Evolutionary conservation across 169 alveolate species (phyloP), one percentile per base, ranked within the genome.

Genomic region (Cystoisospora suis): DNA sequence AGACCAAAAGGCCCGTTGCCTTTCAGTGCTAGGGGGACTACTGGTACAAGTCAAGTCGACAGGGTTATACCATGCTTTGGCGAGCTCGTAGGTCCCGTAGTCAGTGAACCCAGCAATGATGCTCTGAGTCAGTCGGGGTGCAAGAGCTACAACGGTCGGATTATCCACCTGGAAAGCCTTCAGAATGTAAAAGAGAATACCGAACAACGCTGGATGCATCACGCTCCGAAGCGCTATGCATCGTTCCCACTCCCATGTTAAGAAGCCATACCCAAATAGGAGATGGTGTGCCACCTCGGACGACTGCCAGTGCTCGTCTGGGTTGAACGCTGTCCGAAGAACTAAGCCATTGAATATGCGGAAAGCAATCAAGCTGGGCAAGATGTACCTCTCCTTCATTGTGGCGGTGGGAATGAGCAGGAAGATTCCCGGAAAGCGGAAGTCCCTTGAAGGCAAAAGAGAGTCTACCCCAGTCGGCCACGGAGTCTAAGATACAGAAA

Each of bases 231-330:
- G 87, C 49, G 96, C 80, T 44, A 94, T 58, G 88, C 95, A 93
- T 27, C 94, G 95, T 80, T 93, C 96, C 96, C 97, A 95, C 70
- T 95, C 97, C 97, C 97, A 95, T 12, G 97, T 93, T 56, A 93
- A 90, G 47, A 94, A 95, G 0, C 97, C 97, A 77, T 91, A 95
- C 4, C 95, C 94, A 69, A 91, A 93, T 44, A 90, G 94, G 79
- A 95, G 92, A 72, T 59, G 87, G 85, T 95, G 96, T 4, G 97
- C 92, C 27, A 95, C 95, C 88, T 95, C 97, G 32, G 93, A 46
- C 29, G 96, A 93, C 90, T 95, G 97, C 95, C 96, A 94, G 86
- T 95, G 94, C 61, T 95, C 97, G 91, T 95, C 97, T 32, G 96
- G 95, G 79, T 94, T 94, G 87, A 93, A 95, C 3, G 94, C 87